phyloP scores from a whole-genome alignment of 1,284 basidiomycete species.

The Tilletia horrida region DNA sequence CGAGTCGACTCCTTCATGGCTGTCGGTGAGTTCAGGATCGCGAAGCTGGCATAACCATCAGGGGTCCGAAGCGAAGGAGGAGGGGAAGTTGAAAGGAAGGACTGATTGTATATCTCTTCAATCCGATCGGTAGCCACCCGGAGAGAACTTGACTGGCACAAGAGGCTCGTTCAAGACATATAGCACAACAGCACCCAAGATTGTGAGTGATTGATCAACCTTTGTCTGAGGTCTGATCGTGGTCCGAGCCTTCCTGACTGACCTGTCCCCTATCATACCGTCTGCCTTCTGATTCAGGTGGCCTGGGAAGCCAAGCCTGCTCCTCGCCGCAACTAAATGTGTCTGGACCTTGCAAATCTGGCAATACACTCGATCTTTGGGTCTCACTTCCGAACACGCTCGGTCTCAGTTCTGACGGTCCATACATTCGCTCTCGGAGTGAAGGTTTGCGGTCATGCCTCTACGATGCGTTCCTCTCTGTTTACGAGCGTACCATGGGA shows the following conservation, averaged over 20 bases:
- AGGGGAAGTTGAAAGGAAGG: background rate
- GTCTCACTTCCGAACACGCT: too few relatives aligned
- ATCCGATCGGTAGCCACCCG: slow-evolving; percentile 21
- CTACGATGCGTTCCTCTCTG: too few relatives aligned
- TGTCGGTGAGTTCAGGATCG: background rate
- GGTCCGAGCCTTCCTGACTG: too few relatives aligned
- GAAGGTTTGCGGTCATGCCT: too few relatives aligned
- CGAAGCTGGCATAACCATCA: too few relatives aligned
- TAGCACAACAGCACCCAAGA: slow-evolving; percentile 45
- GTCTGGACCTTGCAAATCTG: too few relatives aligned
- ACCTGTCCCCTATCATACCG: background rate
- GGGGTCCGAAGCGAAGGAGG: background rate
- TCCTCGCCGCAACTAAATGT: background rate
- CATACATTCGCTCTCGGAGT: too few relatives aligned
- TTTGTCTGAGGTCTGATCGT: too few relatives aligned
- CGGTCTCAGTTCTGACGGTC: too few relatives aligned
- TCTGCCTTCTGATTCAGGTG: background rate
- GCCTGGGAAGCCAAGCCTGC: slow-evolving; percentile 14
- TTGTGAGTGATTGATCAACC: slow-evolving; percentile 30
- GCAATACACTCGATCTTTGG: too few relatives aligned
- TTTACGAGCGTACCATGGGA: too few relatives aligned
- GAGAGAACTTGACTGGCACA: slow-evolving; percentile 51
- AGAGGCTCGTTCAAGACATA: slow-evolving; percentile 50
- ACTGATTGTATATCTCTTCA: slow-evolving; percentile 3
- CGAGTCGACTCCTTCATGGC: background rate